These are phyloP conservation scores for Aspergillus leporis DNA, from an alignment of 495 filamentous ascomycete genomes.

Conservation along the genomic window DNA sequence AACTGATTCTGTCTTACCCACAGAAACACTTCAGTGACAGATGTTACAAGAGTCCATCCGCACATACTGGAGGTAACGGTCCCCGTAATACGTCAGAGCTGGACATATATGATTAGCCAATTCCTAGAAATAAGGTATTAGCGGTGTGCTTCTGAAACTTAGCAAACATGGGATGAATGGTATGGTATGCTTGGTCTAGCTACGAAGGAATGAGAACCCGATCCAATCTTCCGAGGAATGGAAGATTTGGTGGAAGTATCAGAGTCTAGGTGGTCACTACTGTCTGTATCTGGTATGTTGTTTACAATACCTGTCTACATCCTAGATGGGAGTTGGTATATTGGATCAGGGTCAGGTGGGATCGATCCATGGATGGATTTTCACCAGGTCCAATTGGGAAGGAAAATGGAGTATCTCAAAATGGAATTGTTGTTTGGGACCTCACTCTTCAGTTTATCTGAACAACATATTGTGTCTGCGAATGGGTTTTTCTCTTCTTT, in stretches of 20 bases:
- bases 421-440: neutral
- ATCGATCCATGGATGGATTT: neutral
- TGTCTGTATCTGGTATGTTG: too few species aligned
- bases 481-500: neutral
- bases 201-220: too few species aligned
- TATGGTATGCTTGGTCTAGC: neutral
- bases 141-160: neutral
- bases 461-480: too few species aligned
- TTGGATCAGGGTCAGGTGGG: neutral
- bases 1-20: slow-evolving; percentile 1
- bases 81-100: neutral
- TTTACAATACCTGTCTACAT: neutral
- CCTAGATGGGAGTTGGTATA: neutral
- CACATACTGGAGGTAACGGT: neutral
- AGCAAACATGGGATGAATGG: neutral
- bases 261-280: too few species aligned
- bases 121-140: slow-evolving; percentile 6
- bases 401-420: neutral
- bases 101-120: neutral
- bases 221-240: too few species aligned
- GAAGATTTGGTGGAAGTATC: too few species aligned
- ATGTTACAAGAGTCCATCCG: neutral
- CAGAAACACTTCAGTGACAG: neutral
- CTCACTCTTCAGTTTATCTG: too few species aligned
- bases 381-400: neutral